Base-by-base conservation (phyloP, 768 basidiomycete species). In the Boletus subparvulus region DNA sequence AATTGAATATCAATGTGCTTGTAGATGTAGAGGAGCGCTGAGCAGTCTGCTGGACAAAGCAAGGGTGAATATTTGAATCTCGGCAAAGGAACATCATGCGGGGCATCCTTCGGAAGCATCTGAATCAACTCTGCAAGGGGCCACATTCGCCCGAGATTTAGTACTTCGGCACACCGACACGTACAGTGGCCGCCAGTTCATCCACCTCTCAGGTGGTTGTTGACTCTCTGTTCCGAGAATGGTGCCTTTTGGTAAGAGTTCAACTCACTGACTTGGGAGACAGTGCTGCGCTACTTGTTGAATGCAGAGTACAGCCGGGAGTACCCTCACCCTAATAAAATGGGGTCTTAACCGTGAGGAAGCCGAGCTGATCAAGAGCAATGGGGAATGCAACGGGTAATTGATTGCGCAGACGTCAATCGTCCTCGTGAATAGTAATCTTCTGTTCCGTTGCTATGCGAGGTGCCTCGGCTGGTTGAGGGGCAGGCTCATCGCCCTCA, bases 361-460 rank as follows among this genome's bases (percentile, higher is more conserved):
- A 52, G 26, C 16, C 24, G 24, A 16, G 37, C 24, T 24, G 21
- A 33, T 19, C 19, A 24, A 26, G 13, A 37, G 17, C 41, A 41
- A 42, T 6, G 24, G 35, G n/a, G 2, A 42, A 21, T 37, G 17
- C 28, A 58, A 59, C 33, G 26, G 37, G 36, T 4, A 12, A 58
- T 36, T 14, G 42, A n/a, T 24, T 42, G 19, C 26, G 16, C 35
- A 10, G 47, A 50, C 12, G 26, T 69, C 61, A 82, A 50, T 81
- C 78, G 52, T 83, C 82, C 56, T 83, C 82, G 57, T 83, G 79
- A 50, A 84, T 80, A 3, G 60, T 68, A 54, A 84, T 78, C 44
- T 68, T 75, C 28, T 73, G 71, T 39, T 69, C 71, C 19, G 76
- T 71, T 26, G 72, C 64, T 50, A 77, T 63, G 30, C 48, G 50